Evolutionary conservation across 2,329 filamentous ascomycete genomes (phyloP), one percentile per base, ranked within the genome.

Genomic region (Fusarium piperis): DNA sequence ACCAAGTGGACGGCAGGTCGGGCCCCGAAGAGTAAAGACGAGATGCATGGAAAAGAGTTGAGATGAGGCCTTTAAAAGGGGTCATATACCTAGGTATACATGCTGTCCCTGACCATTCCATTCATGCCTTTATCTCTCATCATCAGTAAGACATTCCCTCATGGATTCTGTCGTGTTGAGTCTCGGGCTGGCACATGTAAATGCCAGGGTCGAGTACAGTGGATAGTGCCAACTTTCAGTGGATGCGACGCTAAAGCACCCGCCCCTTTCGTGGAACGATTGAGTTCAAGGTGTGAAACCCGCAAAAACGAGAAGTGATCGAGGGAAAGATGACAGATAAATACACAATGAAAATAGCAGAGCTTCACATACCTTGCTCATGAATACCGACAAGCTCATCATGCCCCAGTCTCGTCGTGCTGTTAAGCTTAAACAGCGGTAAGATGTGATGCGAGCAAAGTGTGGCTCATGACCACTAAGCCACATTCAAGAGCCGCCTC

Each of bases 161-260:
- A 48, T 30, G 26, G 23, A 16, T 48, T 5, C 16, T n/a, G 8
- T 46, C 15, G 20, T 16, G 23, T 46, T 7, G 23, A 48, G 44
- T 23, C 23, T 23, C 16, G 35, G 23, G 8, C 26, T 67, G 62
- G 62, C 68, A 59, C 57, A 69, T 70, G 65, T 48, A 66, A 67
- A 72, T 66, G 69, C 59, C 62, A 72, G 69, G 69, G 65, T 46
- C 58, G 28, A 28, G 66, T 55, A 44, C 30, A 59, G 56, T 32
- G n/a, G 69, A 35, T 35, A 13, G 51, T 53, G 38, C 41, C n/a
- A 28, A 28, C 23, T 44, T 30, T 52, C 28, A 67, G 62, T 67
- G 69, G 69, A 56, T 26, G 30, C 51, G 16, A n/a, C 51, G 46
- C 65, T 39, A 68, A 67, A 59, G 20, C 28, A 59, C 56, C 39